Conservation (phyloP, 768 basidiomycete genomes). For the Chalciporus pseudorubinellus region DNA sequence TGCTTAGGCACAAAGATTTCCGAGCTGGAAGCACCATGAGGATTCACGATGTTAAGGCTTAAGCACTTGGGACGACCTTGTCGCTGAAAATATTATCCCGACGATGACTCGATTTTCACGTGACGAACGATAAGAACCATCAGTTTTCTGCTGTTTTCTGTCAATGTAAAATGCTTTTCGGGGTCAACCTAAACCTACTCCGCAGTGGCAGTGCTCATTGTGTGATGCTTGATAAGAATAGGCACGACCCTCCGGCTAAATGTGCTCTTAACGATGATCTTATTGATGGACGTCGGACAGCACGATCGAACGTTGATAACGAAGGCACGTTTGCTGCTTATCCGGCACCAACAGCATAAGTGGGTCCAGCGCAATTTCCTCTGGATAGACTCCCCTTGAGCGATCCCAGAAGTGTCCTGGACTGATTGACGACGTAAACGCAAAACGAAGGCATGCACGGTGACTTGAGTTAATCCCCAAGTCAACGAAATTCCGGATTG, state of each 20-base stretch:
- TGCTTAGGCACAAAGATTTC: constrained; percentile 26
- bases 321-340: constrained; percentile 2
- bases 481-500: constrained; percentile 33
- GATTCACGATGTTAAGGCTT: constrained; percentile 43
- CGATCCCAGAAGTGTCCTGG: constrained; percentile 24
- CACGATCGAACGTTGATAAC: no score
- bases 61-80: constrained; percentile 22
- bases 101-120: constrained; percentile 28
- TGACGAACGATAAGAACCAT: no score
- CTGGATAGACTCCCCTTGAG: constrained; percentile 32
- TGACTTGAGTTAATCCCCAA: constrained; percentile 28
- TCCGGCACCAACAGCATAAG: constrained; percentile 30
- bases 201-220: constrained; percentile 28
- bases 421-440: constrained; percentile 28
- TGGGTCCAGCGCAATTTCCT: constrained; percentile 33
- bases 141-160: no score
- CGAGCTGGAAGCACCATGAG: constrained; percentile 32
- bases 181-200: constrained; percentile 30
- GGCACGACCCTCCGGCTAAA: constrained; percentile 34
- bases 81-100: constrained; percentile 30
- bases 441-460: constrained; percentile 13
- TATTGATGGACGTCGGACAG: neutral
- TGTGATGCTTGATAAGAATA: constrained; percentile 28
- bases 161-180: no score
- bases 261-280: constrained; percentile 31